Percentiles rank a stretch among this genome's conserved stretches.
Evolutionary conservation across 2,329 filamentous ascomycete genomes (phyloP).

Genomic region (Fusarium sp.): DNA sequence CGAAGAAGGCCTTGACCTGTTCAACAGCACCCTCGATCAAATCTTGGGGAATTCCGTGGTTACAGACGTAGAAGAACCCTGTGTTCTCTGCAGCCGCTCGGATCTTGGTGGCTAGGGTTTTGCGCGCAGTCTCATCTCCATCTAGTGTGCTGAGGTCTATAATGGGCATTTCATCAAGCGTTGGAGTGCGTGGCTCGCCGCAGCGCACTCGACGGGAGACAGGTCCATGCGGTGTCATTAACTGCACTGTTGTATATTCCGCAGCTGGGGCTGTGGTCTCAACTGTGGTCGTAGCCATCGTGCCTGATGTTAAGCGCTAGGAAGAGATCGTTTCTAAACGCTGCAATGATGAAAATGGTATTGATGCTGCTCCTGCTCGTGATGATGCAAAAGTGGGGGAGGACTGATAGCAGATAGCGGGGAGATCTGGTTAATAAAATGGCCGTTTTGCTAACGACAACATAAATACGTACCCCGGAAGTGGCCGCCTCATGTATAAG

Average conservation of each 20-base stretch:
- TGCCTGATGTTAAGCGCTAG: rapidly evolving
- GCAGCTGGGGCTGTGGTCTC: not conserved
- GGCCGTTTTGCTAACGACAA: rapidly evolving
- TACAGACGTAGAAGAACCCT: constrained; percentile 1
- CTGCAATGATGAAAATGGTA: too few species aligned
- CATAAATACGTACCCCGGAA: rapidly evolving
- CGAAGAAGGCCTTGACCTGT: constrained; percentile 1
- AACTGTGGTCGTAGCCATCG: not conserved
- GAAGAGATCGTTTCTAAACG: rapidly evolving
- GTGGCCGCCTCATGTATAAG: not conserved
- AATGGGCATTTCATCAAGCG: constrained; percentile 9
- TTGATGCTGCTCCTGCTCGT: not conserved
- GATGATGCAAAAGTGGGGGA: not conserved
- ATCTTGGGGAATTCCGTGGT: not conserved
- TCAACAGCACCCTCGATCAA: constrained; percentile 3
- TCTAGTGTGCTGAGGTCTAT: constrained; percentile 3
- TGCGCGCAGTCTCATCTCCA: not conserved
- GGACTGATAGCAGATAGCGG: not conserved
- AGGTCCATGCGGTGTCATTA: constrained; percentile 11
- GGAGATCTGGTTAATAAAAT: not conserved
- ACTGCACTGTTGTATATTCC: constrained; percentile 12
- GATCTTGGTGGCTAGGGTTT: not conserved
- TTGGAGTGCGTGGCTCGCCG: constrained; percentile 17
- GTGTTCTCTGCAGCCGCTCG: constrained; percentile 9
- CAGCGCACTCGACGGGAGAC: constrained; percentile 20